Evolutionary conservation across 352 stramenopile genomes (phyloP), one percentile per base, ranked within the genome.

Genomic region (Phytophthora cryptogea): DNA sequence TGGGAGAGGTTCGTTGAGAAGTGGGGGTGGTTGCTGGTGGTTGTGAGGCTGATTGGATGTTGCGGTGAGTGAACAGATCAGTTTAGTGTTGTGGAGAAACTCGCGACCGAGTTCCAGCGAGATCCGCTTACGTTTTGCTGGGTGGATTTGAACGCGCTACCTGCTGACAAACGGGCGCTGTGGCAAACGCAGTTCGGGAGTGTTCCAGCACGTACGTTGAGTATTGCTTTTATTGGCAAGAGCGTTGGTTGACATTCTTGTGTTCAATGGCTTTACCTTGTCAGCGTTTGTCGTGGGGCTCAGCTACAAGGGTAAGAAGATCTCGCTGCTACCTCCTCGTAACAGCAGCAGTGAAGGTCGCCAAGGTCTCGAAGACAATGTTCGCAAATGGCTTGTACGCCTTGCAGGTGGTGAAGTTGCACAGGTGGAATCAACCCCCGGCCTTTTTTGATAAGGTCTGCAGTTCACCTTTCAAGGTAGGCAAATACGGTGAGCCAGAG

Each of bases 101-200:
- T 91, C 0, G 78, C 83, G 3, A 70, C 57, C 8, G 82, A 90
- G 56, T 91, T 92, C 54, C 73, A 76, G 23, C 76, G 69, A 27
- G 86, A 95, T 54, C 83, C 86, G 8, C 41, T 95, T 11, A 90
- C 80, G 4, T 91, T 92, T 54, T 90, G 77, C 53, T 95, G 86
- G 86, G 44, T 87, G 16, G 79, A 95, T 51, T 28, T 92, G 26
- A 63, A 66, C 14, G 42, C 55, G 17, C 54, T 73, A 10, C 31
- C 70, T 1, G 8, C 55, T 3, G 50, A 63, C 9, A 73, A 83
- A 33, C 74, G 64, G 0, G 20, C 35, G 16, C 73, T 76, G 7
- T 93, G 84, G 84, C 31, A 72, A 17, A 45, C 54, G 13, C 80
- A 90, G 44, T 82, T 89, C 28, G 46, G 63, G 8, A n/a, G 44